Evolutionary conservation across 2,329 filamentous ascomycete species (phyloP).

Genomic region (Trichoderma gracile): DNA sequence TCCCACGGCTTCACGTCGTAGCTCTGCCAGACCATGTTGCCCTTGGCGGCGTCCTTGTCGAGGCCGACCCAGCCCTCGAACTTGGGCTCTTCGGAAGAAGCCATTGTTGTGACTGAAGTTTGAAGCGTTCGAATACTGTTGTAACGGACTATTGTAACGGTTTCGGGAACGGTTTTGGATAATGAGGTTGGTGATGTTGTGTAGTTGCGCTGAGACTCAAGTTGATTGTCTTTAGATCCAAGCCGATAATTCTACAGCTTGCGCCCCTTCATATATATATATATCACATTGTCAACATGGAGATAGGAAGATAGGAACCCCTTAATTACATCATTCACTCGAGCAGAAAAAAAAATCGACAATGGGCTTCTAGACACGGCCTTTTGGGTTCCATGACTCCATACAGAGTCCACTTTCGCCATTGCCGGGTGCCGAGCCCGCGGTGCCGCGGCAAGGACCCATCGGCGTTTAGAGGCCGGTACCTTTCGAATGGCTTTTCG

Average conservation of each 20-base stretch:
- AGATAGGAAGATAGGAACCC: not conserved
- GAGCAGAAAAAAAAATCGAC: not conserved
- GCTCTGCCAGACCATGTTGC: constrained; percentile 19
- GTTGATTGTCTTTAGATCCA: too few relatives aligned
- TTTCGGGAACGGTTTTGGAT: too few relatives aligned
- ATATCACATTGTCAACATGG: not conserved
- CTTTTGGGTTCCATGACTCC: not conserved
- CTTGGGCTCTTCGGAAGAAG: constrained; percentile 5
- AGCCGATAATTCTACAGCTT: too few relatives aligned
- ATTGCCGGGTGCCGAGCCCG: not conserved
- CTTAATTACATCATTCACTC: constrained; percentile 2
- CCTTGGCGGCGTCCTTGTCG: not conserved
- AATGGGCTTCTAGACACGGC: not conserved
- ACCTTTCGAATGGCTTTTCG: too few relatives aligned
- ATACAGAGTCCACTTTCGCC: not conserved
- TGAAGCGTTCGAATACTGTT: too few relatives aligned
- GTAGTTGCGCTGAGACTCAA: too few relatives aligned
- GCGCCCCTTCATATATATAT: not conserved
- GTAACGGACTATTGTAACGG: too few relatives aligned
- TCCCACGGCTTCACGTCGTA: constrained; percentile 18
- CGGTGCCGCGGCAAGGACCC: too few relatives aligned
- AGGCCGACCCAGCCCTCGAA: constrained; percentile 18
- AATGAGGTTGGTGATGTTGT: too few relatives aligned
- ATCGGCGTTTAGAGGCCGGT: too few relatives aligned
- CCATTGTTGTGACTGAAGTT: not conserved